These are phyloP conservation scores for Singerocomus inundabilis DNA, from an alignment of 1,284 basidiomycete species.

Conservation along the genomic window DNA sequence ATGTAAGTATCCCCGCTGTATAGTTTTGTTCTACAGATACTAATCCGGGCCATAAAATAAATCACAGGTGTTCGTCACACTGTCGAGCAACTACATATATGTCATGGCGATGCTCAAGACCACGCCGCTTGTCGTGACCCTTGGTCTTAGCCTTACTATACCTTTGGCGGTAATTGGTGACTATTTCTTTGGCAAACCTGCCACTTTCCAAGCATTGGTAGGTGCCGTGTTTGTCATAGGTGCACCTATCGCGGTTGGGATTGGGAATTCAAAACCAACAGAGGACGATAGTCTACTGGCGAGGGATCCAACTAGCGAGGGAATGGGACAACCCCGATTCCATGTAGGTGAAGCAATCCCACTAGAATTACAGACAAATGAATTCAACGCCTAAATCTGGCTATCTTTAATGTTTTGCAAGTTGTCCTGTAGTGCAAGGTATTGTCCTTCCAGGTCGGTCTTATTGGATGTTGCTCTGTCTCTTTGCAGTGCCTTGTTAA, in stretches of 20 bases:
- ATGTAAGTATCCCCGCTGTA: constrained; percentile 48
- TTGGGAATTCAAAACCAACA: constrained; percentile 47
- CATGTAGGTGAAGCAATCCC: constrained; percentile 8
- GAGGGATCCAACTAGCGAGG: constrained; percentile 6
- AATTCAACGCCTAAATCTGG: constrained; percentile 2
- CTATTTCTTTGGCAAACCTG: constrained; percentile 58
- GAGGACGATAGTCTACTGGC: constrained; percentile 6
- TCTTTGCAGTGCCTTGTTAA: too few species aligned
- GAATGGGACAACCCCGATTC: neutral
- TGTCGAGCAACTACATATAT: constrained; percentile 85
- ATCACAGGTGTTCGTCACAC: constrained; percentile 78
- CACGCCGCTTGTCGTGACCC: constrained; percentile 88
- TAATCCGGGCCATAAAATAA: neutral
- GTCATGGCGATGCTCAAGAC: constrained; percentile 96
- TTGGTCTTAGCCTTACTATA: constrained; percentile 95
- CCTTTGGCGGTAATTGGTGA: constrained; percentile 86
- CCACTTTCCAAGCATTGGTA: constrained; percentile 54
- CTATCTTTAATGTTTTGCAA: neutral
- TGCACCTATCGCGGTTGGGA: constrained; percentile 66
- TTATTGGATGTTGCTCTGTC: too few species aligned
- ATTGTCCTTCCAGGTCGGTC: too few species aligned
- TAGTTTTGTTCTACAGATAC: neutral
- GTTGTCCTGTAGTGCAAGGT: too few species aligned
- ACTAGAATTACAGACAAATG: constrained; percentile 8
- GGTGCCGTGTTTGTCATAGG: constrained; percentile 68